Evolutionary conservation across 208 protist species (phyloP).

Genomic region (Leptomonas pyrrhocoris): DNA sequence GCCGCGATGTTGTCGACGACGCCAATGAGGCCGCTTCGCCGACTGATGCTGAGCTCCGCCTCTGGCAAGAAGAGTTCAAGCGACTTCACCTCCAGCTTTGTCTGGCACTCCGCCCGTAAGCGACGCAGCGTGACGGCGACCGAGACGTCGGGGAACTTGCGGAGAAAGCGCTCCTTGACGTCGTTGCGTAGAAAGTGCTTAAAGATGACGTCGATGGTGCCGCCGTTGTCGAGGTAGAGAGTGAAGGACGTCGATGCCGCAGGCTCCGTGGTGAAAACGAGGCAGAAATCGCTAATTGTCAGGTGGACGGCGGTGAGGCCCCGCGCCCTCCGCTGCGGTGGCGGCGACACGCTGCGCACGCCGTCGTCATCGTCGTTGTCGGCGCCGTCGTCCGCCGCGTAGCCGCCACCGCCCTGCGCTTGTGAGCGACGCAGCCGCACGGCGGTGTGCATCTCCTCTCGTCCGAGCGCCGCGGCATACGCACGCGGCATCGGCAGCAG

Average conservation of each 20-base stretch:
- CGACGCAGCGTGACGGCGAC: constrained; percentile 53
- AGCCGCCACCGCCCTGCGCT: background rate
- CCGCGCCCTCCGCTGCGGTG: constrained; percentile 7
- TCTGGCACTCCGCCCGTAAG: constrained; percentile 80
- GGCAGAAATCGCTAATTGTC: constrained; percentile 56
- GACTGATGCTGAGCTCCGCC: constrained; percentile 52
- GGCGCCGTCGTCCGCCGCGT: background rate
- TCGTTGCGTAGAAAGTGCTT: constrained; percentile 29
- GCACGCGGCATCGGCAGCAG: constrained; percentile 73
- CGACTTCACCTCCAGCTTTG: constrained; percentile 87
- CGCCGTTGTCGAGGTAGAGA: constrained; percentile 64
- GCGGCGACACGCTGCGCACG: background rate
- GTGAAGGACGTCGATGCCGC: constrained; percentile 66
- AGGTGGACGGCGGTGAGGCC: constrained; percentile 59
- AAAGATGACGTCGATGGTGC: constrained; percentile 60
- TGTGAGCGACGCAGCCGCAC: constrained; percentile 26
- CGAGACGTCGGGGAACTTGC: constrained; percentile 35
- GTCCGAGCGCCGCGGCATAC: constrained; percentile 41
- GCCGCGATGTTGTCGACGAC: constrained; percentile 39
- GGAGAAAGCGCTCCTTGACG: constrained; percentile 22
- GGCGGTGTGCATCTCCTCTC: constrained; percentile 30
- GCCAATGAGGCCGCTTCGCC: constrained; percentile 27
- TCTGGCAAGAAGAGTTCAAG: constrained; percentile 77
- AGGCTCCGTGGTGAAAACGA: constrained; percentile 76
- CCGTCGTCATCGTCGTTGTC: background rate